Percentiles rank a stretch among this genome's conserved stretches.
Conservation (phyloP, 441 rosid genomes). For the Arabidopsis lyrata region DNA sequence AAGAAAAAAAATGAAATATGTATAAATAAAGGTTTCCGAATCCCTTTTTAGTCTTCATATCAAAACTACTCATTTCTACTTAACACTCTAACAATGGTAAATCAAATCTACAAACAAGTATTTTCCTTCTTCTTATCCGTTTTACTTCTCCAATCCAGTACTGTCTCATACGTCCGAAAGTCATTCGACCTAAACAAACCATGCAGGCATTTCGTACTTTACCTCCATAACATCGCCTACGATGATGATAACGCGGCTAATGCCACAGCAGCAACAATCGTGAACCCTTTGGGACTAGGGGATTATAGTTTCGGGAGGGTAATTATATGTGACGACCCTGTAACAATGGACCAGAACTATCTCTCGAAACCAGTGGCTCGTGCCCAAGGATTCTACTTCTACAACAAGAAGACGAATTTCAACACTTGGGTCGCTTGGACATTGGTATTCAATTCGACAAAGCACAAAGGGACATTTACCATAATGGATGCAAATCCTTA, state of each 20-base stretch:
- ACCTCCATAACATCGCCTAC: constrained; percentile 68
- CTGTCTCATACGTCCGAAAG: background rate
- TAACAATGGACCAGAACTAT: constrained; percentile 63
- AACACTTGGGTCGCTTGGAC: constrained; percentile 66
- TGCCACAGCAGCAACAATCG: constrained; percentile 68
- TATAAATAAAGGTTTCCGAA: background rate
- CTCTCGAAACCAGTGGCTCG: constrained; percentile 33
- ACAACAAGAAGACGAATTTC: constrained; percentile 60
- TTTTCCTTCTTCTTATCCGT: constrained; percentile 3
- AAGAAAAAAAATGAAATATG: background rate
- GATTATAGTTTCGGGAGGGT: constrained; percentile 57
- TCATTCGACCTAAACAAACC: constrained; percentile 43
- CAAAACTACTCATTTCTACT: background rate
- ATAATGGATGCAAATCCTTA: constrained; percentile 65
- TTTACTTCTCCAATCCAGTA: constrained; percentile 19
- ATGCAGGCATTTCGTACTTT: constrained; percentile 57
- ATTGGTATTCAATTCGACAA: constrained; percentile 61
- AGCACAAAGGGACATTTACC: constrained; percentile 61
- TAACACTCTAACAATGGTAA: background rate
- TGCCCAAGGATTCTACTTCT: constrained; percentile 71
- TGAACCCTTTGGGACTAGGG: constrained; percentile 61
- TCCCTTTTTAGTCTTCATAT: background rate
- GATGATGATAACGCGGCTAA: constrained; percentile 61
- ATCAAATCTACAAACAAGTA: background rate
- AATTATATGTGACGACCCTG: constrained; percentile 59